These are phyloP conservation scores for Aspergillus ostianus DNA, from an alignment of 495 filamentous ascomycete species.

Conservation along the genomic window DNA sequence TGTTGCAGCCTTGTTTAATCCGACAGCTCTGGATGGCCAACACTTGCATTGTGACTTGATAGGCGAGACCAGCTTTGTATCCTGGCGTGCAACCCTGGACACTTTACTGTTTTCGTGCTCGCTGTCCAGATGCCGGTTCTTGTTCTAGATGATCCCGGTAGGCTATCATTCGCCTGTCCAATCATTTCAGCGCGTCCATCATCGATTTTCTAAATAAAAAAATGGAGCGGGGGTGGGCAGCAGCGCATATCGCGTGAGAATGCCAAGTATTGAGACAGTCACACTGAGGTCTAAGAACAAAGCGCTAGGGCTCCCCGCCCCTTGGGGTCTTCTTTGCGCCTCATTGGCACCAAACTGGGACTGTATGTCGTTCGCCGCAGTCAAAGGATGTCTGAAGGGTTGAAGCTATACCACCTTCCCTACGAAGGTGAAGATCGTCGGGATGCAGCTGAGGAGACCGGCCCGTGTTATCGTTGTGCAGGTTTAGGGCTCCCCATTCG, in stretches of 20 bases:
- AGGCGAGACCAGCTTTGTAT: not conserved
- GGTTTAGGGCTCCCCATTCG: not conserved
- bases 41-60: constrained; percentile 2
- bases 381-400: not conserved
- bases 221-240: constrained; percentile 8
- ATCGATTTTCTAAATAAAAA: constrained; percentile 2
- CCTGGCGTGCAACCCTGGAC: constrained; percentile 4
- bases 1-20: not conserved
- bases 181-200: not conserved
- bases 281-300: constrained; percentile 13
- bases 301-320: constrained; percentile 11
- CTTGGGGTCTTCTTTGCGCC: constrained; percentile 10
- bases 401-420: constrained; percentile 19
- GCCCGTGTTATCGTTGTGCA: constrained; percentile 1
- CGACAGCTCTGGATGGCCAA: constrained; percentile 7
- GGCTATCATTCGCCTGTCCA: constrained; percentile 4
- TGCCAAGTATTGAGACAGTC: constrained; percentile 19
- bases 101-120: not conserved
- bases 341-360: constrained; percentile 7
- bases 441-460: constrained; percentile 12
- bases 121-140: constrained; percentile 4
- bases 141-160: constrained; percentile 15
- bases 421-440: constrained; percentile 8
- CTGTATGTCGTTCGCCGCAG: constrained; percentile 2
- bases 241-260: constrained; percentile 16